Evolutionary conservation across 164 flowering plant species (phyloP).

Genomic region (Vitis riparia): DNA sequence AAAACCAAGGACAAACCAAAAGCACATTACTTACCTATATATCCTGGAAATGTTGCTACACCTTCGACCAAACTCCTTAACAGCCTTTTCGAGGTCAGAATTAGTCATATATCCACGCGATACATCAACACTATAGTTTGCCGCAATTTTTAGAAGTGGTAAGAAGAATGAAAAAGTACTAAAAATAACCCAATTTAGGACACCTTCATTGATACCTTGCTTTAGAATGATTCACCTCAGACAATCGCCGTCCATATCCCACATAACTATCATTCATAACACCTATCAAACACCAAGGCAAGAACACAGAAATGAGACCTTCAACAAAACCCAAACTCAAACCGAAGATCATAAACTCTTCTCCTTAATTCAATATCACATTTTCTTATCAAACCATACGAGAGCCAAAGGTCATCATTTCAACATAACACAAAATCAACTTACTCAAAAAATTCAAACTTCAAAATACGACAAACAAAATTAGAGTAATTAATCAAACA

Average conservation of each 20-base stretch:
- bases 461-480: too few relatives aligned
- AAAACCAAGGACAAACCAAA: background rate
- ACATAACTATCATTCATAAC: conserved; percentile 7
- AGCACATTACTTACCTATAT: conserved; percentile 62
- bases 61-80: conserved; percentile 55
- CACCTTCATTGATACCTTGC: conserved; percentile 24
- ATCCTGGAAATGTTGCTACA: conserved; percentile 76
- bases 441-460: too few relatives aligned
- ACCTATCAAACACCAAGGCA: conserved; percentile 15
- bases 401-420: too few relatives aligned
- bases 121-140: conserved; percentile 36
- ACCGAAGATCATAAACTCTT: background rate
- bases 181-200: background rate
- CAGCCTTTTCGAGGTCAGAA: conserved; percentile 66
- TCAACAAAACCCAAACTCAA: background rate
- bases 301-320: background rate
- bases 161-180: background rate
- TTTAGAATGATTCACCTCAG: conserved; percentile 22
- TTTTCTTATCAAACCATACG: too few relatives aligned
- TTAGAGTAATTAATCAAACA: too few relatives aligned
- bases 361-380: too few relatives aligned
- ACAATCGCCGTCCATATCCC: conserved; percentile 23
- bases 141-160: background rate
- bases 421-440: too few relatives aligned
- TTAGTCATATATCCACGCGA: conserved; percentile 81